Percentiles rank a stretch among this genome's conserved stretches.
These are phyloP conservation scores for Monoraphidium neglectum DNA, from an alignment of 139 green algal species.

Conservation along the genomic window DNA sequence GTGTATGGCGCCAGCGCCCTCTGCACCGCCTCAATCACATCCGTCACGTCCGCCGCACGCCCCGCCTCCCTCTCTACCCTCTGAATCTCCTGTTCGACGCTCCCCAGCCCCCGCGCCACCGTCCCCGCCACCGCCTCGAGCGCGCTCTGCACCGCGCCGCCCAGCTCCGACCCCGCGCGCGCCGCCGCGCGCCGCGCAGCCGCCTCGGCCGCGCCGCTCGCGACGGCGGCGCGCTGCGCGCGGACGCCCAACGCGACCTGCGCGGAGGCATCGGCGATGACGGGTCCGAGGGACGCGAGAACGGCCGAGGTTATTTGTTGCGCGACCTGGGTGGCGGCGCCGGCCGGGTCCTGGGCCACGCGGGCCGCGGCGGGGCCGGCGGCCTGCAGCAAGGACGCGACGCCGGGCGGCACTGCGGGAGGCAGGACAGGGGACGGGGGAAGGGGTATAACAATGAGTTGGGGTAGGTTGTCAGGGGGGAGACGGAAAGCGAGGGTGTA, in stretches of 20 bases:
- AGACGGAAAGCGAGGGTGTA: no score
- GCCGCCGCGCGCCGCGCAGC: no score
- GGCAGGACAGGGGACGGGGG: no score
- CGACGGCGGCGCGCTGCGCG: no score
- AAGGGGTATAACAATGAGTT: no score
- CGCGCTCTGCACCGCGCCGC: constrained; percentile 7
- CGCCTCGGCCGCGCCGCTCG: no score
- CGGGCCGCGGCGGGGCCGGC: no score
- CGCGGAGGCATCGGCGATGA: no score
- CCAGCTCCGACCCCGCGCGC: not conserved
- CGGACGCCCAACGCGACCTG: no score
- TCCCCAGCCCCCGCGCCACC: constrained; percentile 6
- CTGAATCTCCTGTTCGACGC: constrained; percentile 23
- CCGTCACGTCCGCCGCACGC: constrained; percentile 9
- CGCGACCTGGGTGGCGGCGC: not conserved
- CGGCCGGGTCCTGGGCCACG: no score
- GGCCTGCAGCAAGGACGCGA: not conserved
- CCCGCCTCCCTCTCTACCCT: constrained; percentile 13
- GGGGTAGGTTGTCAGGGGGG: no score
- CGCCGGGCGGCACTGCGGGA: not conserved
- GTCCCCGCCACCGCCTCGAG: not conserved
- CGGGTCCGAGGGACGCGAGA: no score
- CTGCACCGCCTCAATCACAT: constrained; percentile 23
- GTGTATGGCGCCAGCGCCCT: constrained; percentile 12
- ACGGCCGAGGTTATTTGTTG: not conserved